Conservation (phyloP, 2,329 filamentous ascomycete species). For the Zymoseptoria passerinii region DNA sequence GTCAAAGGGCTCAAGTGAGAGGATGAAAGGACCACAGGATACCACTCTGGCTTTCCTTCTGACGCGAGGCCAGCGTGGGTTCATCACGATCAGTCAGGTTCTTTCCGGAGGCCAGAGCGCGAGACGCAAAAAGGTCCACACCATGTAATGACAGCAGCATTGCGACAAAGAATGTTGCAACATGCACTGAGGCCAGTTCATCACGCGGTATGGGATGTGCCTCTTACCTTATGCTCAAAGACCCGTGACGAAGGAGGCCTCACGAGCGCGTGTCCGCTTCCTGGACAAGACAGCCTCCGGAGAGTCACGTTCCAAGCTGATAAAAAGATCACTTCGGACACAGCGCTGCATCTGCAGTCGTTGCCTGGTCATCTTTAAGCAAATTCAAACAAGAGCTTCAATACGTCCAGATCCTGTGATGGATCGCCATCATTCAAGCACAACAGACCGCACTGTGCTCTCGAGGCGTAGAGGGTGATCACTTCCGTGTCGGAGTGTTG, state of each 20-base stretch:
- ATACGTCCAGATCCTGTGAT: no score
- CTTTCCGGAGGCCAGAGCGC: neutral
- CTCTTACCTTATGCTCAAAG: neutral
- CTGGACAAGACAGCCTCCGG: no score
- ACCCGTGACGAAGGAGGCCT: no score
- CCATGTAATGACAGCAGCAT: no score
- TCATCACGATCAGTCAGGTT: neutral
- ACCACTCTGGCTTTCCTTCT: neutral
- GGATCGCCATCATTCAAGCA: neutral
- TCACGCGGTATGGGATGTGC: neutral
- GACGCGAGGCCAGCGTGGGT: neutral
- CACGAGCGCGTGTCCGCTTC: no score
- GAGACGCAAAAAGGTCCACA: neutral
- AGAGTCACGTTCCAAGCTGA: no score
- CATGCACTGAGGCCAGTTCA: neutral
- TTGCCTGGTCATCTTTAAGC: no score
- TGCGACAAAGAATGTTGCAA: neutral
- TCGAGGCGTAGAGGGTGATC: neutral
- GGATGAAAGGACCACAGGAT: neutral
- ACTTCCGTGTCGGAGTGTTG: neutral
- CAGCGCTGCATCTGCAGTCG: no score
- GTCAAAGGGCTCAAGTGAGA: conserved; percentile 12
- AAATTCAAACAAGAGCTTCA: no score
- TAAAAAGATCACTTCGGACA: no score
- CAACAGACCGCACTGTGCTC: neutral